These are phyloP conservation scores for Pestalotiopsis sp. DNA, from an alignment of 2,329 filamentous ascomycete species.

Conservation along the genomic window DNA sequence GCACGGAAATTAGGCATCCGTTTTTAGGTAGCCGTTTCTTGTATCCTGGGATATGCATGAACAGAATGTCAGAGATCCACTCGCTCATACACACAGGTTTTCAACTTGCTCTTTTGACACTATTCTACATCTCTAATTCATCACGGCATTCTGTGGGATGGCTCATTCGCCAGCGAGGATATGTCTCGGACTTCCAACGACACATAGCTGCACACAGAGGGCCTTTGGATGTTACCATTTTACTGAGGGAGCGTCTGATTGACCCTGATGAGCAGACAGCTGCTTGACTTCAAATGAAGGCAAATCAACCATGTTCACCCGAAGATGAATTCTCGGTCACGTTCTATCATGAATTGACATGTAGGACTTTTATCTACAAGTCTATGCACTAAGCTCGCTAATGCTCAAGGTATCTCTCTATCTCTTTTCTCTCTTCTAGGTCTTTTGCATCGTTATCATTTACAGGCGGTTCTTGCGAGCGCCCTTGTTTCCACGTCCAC, in stretches of 20 bases:
- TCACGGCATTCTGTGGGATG: too few relatives aligned
- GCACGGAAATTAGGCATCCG: background rate
- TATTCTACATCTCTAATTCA: too few relatives aligned
- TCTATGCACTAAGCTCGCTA: background rate
- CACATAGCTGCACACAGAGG: too few relatives aligned
- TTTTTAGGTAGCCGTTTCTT: background rate
- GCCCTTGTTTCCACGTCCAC: constrained; percentile 34
- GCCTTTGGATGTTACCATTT: too few relatives aligned
- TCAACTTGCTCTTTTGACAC: background rate
- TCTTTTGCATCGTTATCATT: background rate
- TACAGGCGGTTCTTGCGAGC: constrained; percentile 4
- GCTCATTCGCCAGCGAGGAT: too few relatives aligned
- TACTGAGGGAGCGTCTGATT: too few relatives aligned
- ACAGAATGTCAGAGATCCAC: background rate
- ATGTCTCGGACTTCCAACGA: too few relatives aligned
- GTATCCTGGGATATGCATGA: background rate
- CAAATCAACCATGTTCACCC: too few relatives aligned
- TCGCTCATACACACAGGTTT: background rate
- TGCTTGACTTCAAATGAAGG: too few relatives aligned
- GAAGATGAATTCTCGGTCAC: background rate
- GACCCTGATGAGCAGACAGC: too few relatives aligned
- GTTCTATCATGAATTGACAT: background rate
- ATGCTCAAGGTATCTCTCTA: background rate
- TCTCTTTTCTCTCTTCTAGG: background rate
- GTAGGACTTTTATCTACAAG: background rate